Base-by-base conservation (phyloP, 768 basidiomycete genomes). In the Russula griseocarnosa region DNA sequence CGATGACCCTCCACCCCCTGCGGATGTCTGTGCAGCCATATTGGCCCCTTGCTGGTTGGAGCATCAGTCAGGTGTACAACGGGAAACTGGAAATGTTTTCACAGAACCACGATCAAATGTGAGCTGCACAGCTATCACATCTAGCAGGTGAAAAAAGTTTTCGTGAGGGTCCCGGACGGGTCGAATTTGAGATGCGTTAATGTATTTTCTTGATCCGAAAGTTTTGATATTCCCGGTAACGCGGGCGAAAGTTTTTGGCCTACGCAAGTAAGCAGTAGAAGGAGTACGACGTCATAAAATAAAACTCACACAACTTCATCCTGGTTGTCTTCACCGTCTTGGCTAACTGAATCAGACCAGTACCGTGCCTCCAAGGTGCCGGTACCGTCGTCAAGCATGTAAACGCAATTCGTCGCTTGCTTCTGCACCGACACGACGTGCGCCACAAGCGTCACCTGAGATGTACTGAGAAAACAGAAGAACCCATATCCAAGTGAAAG, bases 331-430 rank as follows among this genome's bases (percentile, higher is more conserved):
- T 77, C 77, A 36, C 86, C 83, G 5, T 86, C 86, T 30, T 83
- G 83, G 54, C 74, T 75, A 40, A 78, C 79, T 13, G 84, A 79
- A 69, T 94, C 92, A 11, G 86, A 77, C 95, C 96, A 98, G 66
- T 86, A 86, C 26, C 90, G 84, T 26, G 85, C 87, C 70, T 92
- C 89, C 22, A 90, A 83, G 49, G 76, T 76, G 24, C 88, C 93
- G 3, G 91, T 90, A 14, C 94, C 93, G 73, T 99, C 96, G 63
- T 94, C 90, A 5, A 99, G 77, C 62, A 77, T 74, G 71, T 92
- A 93, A 40, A 86, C 83, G 61, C 82, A 83, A 69, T 95, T 94
- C 2, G 95, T 98, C 3, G 90, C 80, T 65, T 89, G 87, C 9
- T 77, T 76, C 63, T 86, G 79, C 32, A 91, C 78, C 20, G 84